Conservation (phyloP, 345 rosid species). For the Rhodomyrtus tomentosa region DNA sequence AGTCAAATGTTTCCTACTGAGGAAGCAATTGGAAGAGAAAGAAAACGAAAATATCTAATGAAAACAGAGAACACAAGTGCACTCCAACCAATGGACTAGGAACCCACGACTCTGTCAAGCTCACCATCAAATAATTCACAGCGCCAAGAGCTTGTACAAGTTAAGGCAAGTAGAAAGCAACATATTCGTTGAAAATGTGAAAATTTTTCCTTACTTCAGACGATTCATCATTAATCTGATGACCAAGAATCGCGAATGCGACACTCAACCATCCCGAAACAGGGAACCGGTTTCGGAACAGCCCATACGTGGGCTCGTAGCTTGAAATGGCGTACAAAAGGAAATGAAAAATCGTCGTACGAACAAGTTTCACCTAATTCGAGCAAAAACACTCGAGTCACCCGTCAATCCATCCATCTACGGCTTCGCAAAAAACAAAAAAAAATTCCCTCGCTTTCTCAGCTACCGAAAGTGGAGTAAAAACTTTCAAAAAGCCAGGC, state of each 20-base stretch:
- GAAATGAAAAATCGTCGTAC: background rate
- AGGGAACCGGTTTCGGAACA: background rate
- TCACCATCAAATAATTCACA: background rate
- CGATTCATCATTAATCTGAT: background rate
- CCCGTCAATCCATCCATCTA: background rate
- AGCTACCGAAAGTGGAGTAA: background rate
- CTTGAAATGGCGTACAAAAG: background rate
- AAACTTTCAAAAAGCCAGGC: background rate
- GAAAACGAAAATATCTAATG: background rate
- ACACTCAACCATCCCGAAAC: background rate
- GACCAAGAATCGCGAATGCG: background rate
- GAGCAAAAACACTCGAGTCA: background rate
- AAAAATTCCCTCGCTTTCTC: background rate
- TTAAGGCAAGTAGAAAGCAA: background rate
- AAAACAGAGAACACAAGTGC: background rate
- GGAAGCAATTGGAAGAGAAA: background rate
- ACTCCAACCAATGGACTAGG: background rate
- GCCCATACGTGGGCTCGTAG: background rate
- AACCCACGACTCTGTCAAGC: background rate
- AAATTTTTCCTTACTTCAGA: background rate
- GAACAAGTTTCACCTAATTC: background rate
- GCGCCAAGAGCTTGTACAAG: background rate
- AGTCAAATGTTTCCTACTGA: background rate
- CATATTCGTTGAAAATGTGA: background rate
- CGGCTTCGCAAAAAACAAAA: background rate